Base-by-base conservation (phyloP, 139 green algal genomes). In the Pseudopediastrum boryanum region DNA sequence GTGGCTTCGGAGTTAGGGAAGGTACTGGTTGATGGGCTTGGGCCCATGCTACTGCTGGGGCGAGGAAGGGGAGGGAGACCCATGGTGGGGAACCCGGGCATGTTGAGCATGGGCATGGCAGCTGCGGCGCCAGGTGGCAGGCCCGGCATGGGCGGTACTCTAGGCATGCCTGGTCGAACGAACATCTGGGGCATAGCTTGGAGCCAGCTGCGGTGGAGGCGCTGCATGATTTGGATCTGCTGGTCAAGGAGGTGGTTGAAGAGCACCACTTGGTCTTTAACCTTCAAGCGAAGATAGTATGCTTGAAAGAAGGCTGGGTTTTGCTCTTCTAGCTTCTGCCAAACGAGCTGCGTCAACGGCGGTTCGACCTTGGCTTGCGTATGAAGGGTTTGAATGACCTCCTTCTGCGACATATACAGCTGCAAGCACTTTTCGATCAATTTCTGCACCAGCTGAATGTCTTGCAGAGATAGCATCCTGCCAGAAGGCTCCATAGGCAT, bases 241-340 rank as follows among this genome's bases (percentile, higher is more conserved):
- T 97, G 90, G 77, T 97, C 90, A 64, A 97, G 81, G 9, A 98
- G 86, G 81, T 96, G 85, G 87, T 98, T 98, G 87, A 98, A 98
- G 85, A 96, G 90, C 31, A 96, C 81, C 29, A 98, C 93, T 84
- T 98, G 93, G 61, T 94, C 91, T 78, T 96, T 97, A 5, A 98
- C 75, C 70, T 94, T 93, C 25, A 96, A 82, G 1, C 93, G 88
- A 25, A 93, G 87, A 83, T 97, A 89, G 89, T 98, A 98, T 0
- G 89, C 89, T 31, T 80, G 75, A 82, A 98, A 98, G 71, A 98
- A 98, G 29, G 94, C 88, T 4, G 90, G 84, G 75, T 98, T 98
- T 75, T 98, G 90, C 82, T 97, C 93, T 84, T 98, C 95, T 44
- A 98, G 91, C 84, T 98, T 98, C 76, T 92, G 86, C 94, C 92